Conservation (phyloP, 352 stramenopile species). For the Pythium dissimile region DNA sequence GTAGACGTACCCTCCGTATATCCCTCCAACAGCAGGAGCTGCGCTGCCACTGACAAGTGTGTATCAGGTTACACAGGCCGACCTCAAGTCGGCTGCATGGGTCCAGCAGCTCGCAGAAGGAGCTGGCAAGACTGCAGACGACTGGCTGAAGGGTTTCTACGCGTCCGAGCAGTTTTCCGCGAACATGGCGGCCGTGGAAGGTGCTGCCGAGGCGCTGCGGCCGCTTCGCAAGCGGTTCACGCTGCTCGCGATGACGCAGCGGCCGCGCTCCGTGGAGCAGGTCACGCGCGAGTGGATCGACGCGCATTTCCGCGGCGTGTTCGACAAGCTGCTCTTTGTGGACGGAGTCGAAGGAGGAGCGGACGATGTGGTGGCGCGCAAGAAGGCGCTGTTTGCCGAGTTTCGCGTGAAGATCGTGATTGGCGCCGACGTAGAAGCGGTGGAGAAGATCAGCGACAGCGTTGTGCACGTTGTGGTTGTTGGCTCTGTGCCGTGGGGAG, state of each 20-base stretch:
- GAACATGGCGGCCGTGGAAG: constrained; percentile 28
- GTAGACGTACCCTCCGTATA: no score
- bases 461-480: constrained; percentile 39
- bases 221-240: constrained; percentile 58
- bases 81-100: constrained; percentile 31
- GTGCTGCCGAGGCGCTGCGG: constrained; percentile 40
- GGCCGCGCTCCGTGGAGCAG: constrained; percentile 56
- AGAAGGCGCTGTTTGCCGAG: constrained; percentile 60
- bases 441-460: constrained; percentile 26
- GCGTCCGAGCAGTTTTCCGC: constrained; percentile 43
- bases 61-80: constrained; percentile 27
- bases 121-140: constrained; percentile 20
- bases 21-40: no score
- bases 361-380: constrained; percentile 38
- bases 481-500: constrained; percentile 50
- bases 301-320: constrained; percentile 51
- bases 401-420: constrained; percentile 64
- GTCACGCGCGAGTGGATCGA: constrained; percentile 77
- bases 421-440: constrained; percentile 29
- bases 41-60: background rate
- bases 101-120: constrained; percentile 26
- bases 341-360: constrained; percentile 35
- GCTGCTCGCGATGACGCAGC: constrained; percentile 56
- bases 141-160: constrained; percentile 43
- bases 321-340: constrained; percentile 74